phyloP scores from a whole-genome alignment of 352 stramenopile species.

The Chrysophaeum taylorii region DNA sequence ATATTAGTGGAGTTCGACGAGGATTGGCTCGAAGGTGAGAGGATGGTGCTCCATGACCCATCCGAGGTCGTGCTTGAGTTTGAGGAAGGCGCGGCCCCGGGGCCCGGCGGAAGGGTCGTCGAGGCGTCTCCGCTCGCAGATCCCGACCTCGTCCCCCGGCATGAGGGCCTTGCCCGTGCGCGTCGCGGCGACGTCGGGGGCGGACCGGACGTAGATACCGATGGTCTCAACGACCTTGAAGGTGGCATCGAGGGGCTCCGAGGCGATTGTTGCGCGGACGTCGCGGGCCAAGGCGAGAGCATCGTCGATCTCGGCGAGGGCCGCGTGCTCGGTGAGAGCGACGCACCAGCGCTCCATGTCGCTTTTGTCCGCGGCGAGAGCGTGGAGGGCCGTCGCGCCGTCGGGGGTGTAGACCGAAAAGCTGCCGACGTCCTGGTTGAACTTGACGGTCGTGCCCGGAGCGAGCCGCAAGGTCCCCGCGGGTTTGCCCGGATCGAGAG shows the following conservation, averaged over 20 bases:
- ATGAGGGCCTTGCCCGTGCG: slow-evolving; percentile 4
- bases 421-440: neutral
- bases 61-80: neutral
- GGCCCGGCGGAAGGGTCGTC: neutral
- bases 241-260: too few species aligned
- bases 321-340: slow-evolving; percentile 3
- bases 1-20: too few species aligned
- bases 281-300: too few species aligned
- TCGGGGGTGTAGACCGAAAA: neutral
- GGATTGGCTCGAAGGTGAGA: neutral
- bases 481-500: neutral
- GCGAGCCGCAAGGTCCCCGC: neutral
- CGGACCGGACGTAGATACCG: neutral
- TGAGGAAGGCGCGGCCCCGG: neutral
- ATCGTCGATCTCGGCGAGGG: too few species aligned
- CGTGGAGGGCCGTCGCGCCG: neutral
- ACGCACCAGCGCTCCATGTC: slow-evolving; percentile 13
- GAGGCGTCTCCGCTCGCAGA: neutral
- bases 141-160: neutral
- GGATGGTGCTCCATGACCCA: slow-evolving; percentile 16
- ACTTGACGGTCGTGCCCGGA: neutral
- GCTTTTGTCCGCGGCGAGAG: neutral
- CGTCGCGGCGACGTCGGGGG: slow-evolving; percentile 11
- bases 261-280: too few species aligned
- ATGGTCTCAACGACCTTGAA: neutral